Conservation (phyloP, 768 basidiomycete species). For the Mycena epipterygia region DNA sequence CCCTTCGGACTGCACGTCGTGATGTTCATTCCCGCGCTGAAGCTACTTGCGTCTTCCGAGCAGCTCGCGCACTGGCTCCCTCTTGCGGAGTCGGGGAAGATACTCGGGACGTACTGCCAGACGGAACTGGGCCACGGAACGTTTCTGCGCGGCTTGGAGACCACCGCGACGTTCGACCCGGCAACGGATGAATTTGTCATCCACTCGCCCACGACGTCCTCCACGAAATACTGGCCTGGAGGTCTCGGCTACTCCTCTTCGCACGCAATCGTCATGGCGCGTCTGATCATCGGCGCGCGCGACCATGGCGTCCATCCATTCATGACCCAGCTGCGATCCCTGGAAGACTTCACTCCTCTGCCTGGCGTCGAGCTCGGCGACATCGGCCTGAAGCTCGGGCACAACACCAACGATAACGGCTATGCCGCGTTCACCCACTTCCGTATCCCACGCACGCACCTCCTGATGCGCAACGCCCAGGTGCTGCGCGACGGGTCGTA, state of each 20-base stretch:
- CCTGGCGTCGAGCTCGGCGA: constrained; percentile 44
- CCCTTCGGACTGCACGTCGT: constrained; percentile 41
- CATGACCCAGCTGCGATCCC: constrained; percentile 43
- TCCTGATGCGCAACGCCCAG: constrained; percentile 39
- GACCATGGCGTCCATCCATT: constrained; percentile 44
- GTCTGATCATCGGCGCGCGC: constrained; percentile 29
- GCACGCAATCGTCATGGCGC: constrained; percentile 45
- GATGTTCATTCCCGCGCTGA: constrained; percentile 43
- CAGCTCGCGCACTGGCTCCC: constrained; percentile 45
- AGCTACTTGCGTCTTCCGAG: constrained; percentile 39
- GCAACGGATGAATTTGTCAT: no score
- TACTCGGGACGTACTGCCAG: constrained; percentile 43
- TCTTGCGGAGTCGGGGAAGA: constrained; percentile 36
- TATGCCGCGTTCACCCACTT: constrained; percentile 41
- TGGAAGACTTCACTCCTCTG: constrained; percentile 39
- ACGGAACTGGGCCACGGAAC: constrained; percentile 47
- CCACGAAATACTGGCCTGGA: constrained; percentile 35
- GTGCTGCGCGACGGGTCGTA: constrained; percentile 40
- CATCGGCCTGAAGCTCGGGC: constrained; percentile 40
- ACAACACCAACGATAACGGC: constrained; percentile 42
- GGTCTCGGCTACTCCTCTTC: constrained; percentile 42
- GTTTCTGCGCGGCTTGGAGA: constrained; percentile 42
- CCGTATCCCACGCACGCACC: constrained; percentile 41
- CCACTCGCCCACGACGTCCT: no score
- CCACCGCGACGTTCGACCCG: constrained; percentile 40